These are phyloP conservation scores for Prototheca wickerhamii DNA, from an alignment of 163 green algal genomes.

Conservation along the genomic window DNA sequence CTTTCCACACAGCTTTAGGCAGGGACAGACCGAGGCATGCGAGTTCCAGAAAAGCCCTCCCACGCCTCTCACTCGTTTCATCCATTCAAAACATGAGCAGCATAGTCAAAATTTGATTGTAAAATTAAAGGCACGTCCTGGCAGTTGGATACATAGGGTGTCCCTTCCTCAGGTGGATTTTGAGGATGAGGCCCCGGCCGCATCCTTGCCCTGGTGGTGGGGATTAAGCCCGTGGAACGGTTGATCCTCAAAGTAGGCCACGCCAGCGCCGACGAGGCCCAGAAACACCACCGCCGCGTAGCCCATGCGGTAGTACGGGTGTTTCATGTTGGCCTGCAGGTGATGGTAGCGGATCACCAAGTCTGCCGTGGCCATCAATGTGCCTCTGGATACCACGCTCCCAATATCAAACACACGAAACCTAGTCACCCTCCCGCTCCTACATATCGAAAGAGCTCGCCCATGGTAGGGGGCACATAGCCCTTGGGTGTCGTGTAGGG, in stretches of 20 bases:
- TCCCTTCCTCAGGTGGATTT: too few relatives aligned
- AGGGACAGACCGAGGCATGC: too few relatives aligned
- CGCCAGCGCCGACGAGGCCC: slow-evolving; percentile 9
- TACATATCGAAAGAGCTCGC: slow-evolving; percentile 25
- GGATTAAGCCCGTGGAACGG: neutral
- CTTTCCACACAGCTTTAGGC: too few relatives aligned
- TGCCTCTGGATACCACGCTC: neutral
- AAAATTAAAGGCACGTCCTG: too few relatives aligned
- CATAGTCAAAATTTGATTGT: too few relatives aligned
- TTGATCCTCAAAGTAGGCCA: slow-evolving; percentile 1
- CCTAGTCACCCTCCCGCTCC: neutral
- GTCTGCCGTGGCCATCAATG: neutral
- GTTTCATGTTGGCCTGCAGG: slow-evolving; percentile 9
- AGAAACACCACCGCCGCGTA: slow-evolving; percentile 13
- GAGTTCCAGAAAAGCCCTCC: too few relatives aligned
- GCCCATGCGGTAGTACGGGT: slow-evolving; percentile 13
- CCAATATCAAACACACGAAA: neutral
- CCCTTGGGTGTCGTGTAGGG: slow-evolving; percentile 18
- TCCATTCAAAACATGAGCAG: too few relatives aligned
- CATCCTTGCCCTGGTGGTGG: neutral
- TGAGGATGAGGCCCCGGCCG: too few relatives aligned
- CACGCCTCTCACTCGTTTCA: too few relatives aligned
- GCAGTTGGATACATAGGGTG: too few relatives aligned
- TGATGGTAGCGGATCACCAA: neutral
- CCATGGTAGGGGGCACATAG: slow-evolving; percentile 13